Conservation (phyloP, 2,329 filamentous ascomycete genomes). For the Cryphonectria nitschkei region DNA sequence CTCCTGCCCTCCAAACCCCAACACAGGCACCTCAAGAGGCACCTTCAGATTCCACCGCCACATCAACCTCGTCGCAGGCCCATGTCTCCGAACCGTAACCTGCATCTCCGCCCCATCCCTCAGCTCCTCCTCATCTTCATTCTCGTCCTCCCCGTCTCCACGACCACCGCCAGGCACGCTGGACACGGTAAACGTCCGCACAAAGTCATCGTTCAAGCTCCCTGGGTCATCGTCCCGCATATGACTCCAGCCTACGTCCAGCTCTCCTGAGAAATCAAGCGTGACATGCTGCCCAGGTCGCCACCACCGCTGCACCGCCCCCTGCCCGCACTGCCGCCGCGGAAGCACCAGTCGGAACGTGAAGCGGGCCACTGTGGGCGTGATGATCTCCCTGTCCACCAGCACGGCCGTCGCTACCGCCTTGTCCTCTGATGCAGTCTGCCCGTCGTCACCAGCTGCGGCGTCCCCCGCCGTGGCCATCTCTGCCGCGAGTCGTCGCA, state of each 20-base stretch:
- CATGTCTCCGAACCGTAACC: constrained; percentile 72
- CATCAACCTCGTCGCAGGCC: constrained; percentile 68
- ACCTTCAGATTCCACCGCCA: constrained; percentile 58
- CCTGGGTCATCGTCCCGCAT: constrained; percentile 82
- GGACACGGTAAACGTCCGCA: constrained; percentile 82
- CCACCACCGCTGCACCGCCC: constrained; percentile 47
- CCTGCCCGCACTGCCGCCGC: constrained; percentile 15
- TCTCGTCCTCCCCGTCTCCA: constrained; percentile 2
- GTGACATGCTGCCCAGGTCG: constrained; percentile 77
- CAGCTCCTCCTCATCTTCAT: constrained; percentile 30
- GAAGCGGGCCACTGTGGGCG: constrained; percentile 70
- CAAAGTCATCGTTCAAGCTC: constrained; percentile 81
- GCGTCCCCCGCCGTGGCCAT: constrained; percentile 29
- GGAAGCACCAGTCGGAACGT: constrained; percentile 44
- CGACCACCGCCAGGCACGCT: constrained; percentile 49
- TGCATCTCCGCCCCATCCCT: constrained; percentile 58
- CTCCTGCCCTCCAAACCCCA: constrained; percentile 72
- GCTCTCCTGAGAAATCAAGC: constrained; percentile 69
- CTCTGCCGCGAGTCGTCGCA: constrained; percentile 68
- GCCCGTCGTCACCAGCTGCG: background rate
- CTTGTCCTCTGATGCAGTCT: constrained; percentile 10
- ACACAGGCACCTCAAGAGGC: constrained; percentile 66
- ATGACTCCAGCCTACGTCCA: constrained; percentile 76
- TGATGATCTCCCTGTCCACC: constrained; percentile 60
- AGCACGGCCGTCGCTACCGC: constrained; percentile 55